Evolutionary conservation across 768 basidiomycete genomes (phyloP), one percentile per base, ranked within the genome.

Genomic region (Psilocybe tampanensis): DNA sequence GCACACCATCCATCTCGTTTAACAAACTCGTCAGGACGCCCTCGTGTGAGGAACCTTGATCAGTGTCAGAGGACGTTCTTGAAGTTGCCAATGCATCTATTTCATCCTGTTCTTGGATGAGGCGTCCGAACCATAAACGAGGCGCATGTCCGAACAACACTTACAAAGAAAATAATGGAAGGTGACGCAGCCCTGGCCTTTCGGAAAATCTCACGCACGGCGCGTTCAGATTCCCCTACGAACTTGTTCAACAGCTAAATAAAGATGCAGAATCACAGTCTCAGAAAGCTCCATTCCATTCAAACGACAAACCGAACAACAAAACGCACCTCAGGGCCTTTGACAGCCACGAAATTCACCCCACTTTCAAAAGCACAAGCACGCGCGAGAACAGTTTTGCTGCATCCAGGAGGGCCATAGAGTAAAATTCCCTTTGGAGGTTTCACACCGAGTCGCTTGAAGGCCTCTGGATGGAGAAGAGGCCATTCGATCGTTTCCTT

Each of bases 1-100:
- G 93, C 0, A 98, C 91, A 18, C 97, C 97, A 67, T 98, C 97
- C 94, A 98, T 98, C 69, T 99, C 97, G 67, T 96, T 98, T 54
- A 99, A 70, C 12, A 99, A 78, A 58, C 88, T 96, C 1, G 95
- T 95, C 8, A 99, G 80, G 12, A 98, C 94, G 8, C 97, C 95
- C 63, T 93, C 90, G 63, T 94, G 90, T 0, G 86, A 79, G 0
- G 82, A 80, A 1, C 76, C 72, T 5, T 75, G 70, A 41, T 86
- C 86, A 2, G 75, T 73, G 15, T 85, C 82, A 44, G 85, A 83
- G 2, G 83, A 80, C 0, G 80, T 78, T 29, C 97, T 84, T 0
- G 93, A 87, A 0, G 86, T 85, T 2, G 92, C 95, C 1, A 99
- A 80, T 0, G 95, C 95, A 66, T 99, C 97, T 51, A 99, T 92